These are phyloP conservation scores for Teratosphaeria pseudoeucalypti DNA, from an alignment of 2,329 filamentous ascomycete genomes.

Conservation along the genomic window DNA sequence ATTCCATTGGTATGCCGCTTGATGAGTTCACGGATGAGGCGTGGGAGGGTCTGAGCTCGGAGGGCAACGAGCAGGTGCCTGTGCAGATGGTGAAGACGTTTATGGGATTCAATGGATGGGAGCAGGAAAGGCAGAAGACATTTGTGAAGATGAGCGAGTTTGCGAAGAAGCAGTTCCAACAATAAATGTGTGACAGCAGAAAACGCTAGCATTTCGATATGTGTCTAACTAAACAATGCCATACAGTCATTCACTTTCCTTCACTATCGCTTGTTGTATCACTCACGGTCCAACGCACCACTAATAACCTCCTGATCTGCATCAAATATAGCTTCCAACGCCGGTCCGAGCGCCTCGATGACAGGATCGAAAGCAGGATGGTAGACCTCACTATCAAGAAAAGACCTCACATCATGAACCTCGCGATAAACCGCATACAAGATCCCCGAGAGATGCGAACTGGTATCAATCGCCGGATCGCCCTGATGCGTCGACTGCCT, in stretches of 20 bases:
- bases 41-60: conserved; percentile 32
- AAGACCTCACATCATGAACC: not conserved
- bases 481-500: not conserved
- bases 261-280: not conserved
- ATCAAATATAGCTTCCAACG: not conserved
- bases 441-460: not conserved
- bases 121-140: conserved; percentile 37
- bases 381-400: not conserved
- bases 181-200: not conserved
- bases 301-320: not conserved
- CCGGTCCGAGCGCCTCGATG: not conserved
- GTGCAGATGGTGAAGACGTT: conserved; percentile 37
- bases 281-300: not conserved
- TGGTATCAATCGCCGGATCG: not conserved
- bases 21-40: conserved; percentile 42
- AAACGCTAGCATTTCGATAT: not conserved
- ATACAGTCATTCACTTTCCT: not conserved
- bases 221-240: not conserved
- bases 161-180: not conserved
- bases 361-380: not conserved
- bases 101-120: conserved; percentile 32
- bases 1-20: conserved; percentile 44
- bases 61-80: conserved; percentile 43
- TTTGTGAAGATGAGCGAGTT: conserved; percentile 21
- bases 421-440: not conserved